Evolutionary conservation across 2,329 filamentous ascomycete species (phyloP).

Genomic region (Apiospora saccharicola): DNA sequence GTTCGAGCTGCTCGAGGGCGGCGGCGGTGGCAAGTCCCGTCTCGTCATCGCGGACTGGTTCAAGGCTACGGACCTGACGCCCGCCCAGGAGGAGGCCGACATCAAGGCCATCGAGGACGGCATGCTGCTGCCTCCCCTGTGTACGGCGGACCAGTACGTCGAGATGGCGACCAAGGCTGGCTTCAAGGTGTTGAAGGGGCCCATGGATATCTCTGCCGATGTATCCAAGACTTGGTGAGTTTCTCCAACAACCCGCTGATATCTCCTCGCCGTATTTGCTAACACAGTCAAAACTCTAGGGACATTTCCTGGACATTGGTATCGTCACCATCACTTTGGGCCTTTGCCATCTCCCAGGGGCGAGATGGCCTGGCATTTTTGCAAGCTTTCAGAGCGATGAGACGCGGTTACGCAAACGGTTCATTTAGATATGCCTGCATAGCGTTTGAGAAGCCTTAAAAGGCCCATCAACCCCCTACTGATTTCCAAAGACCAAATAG

Average conservation of each 20-base stretch:
- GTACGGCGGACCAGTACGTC: slow-evolving; percentile 61
- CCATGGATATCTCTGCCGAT: slow-evolving; percentile 64
- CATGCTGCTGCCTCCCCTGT: slow-evolving; percentile 66
- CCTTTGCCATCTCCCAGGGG: slow-evolving; percentile 66
- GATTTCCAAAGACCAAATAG: background rate
- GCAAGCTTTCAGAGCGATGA: slow-evolving; percentile 68
- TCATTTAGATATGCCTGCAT: slow-evolving; percentile 67
- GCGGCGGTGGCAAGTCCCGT: slow-evolving; percentile 48
- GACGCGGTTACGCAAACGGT: slow-evolving; percentile 64
- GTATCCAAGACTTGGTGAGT: slow-evolving; percentile 66
- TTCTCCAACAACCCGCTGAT: background rate
- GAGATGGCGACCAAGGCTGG: slow-evolving; percentile 56
- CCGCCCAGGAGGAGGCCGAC: slow-evolving; percentile 53
- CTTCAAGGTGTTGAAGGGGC: slow-evolving; percentile 51
- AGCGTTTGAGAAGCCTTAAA: slow-evolving; percentile 57
- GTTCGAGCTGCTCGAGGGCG: slow-evolving; percentile 53
- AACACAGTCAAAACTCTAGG: slow-evolving; percentile 46
- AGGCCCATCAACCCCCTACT: background rate
- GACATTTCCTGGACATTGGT: slow-evolving; percentile 69
- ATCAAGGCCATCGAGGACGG: slow-evolving; percentile 69
- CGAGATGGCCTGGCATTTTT: slow-evolving; percentile 67
- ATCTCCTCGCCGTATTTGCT: background rate
- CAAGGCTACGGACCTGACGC: slow-evolving; percentile 55
- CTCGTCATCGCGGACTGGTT: slow-evolving; percentile 69
- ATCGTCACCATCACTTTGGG: slow-evolving; percentile 66